Conservation (phyloP, 768 basidiomycete species). For the Amanita rubescens region DNA sequence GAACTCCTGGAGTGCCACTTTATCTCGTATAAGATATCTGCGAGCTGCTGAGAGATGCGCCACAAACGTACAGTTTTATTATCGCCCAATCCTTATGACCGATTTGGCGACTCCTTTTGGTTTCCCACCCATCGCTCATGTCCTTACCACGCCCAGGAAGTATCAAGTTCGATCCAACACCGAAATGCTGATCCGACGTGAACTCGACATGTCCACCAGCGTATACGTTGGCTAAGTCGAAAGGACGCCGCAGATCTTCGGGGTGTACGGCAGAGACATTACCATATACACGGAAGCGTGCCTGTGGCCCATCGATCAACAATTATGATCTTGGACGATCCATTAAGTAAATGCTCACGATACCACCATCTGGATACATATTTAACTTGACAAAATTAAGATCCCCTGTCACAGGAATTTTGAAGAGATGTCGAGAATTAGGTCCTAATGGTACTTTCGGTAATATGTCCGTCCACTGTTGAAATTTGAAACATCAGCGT, state of each 20-base stretch:
- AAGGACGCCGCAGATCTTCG: constrained; percentile 33
- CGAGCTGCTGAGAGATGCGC: background rate
- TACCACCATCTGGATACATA: constrained; percentile 97
- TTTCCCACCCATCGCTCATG: constrained; percentile 99
- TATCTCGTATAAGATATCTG: constrained; percentile 4
- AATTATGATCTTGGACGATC: background rate
- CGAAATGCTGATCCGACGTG: constrained; percentile 93
- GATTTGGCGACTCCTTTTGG: constrained; percentile 71
- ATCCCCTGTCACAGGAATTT: constrained; percentile 41
- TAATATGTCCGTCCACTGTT: constrained; percentile 76
- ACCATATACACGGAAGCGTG: constrained; percentile 90
- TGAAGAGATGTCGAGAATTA: constrained; percentile 83
- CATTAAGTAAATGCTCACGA: constrained; percentile 51
- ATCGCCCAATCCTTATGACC: constrained; percentile 91
- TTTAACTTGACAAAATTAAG: constrained; percentile 84
- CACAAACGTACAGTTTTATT: constrained; percentile 66
- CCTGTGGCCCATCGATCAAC: constrained; percentile 35
- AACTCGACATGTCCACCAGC: constrained; percentile 79
- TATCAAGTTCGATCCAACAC: constrained; percentile 84
- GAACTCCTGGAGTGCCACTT: constrained; percentile 66
- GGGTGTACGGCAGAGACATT: constrained; percentile 62
- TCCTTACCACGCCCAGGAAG: constrained; percentile 88
- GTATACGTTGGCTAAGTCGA: constrained; percentile 89
- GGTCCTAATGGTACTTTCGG: constrained; percentile 75
- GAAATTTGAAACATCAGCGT: constrained; percentile 10